A percentile compares a stretch with the other conserved stretches of the same genome.
Conservation (phyloP, 2,329 filamentous ascomycete genomes). For the Beauveria asiatica region DNA sequence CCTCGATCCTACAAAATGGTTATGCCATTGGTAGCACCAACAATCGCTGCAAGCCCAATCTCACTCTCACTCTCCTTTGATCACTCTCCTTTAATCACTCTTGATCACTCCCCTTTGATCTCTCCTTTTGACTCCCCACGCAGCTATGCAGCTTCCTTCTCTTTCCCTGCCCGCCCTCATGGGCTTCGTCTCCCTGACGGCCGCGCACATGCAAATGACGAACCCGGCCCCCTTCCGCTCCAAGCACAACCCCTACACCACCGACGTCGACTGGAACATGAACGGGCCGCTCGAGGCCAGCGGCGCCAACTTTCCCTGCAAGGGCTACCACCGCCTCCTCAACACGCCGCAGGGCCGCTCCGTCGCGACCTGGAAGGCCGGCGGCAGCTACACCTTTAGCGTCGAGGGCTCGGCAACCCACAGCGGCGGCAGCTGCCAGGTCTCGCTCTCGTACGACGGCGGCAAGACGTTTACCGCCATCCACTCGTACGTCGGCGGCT, state of each 20-base stretch:
- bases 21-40: neutral
- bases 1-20: neutral
- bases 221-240: slow-evolving; percentile 41
- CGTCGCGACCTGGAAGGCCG: slow-evolving; percentile 52
- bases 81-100: too few species aligned
- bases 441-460: slow-evolving; percentile 62
- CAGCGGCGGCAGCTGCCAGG: slow-evolving; percentile 62
- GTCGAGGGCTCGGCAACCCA: slow-evolving; percentile 51
- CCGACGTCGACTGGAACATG: slow-evolving; percentile 58
- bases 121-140: neutral
- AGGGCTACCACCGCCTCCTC: slow-evolving; percentile 44
- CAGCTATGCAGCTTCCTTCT: slow-evolving; percentile 22
- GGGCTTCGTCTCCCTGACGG: slow-evolving; percentile 26
- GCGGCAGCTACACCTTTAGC: slow-evolving; percentile 49
- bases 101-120: too few species aligned
- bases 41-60: neutral
- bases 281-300: slow-evolving; percentile 53
- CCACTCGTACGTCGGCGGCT: slow-evolving; percentile 40
- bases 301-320: slow-evolving; percentile 65
- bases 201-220: slow-evolving; percentile 45
- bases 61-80: neutral
- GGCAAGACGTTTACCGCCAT: slow-evolving; percentile 58
- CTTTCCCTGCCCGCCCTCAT: slow-evolving; percentile 26
- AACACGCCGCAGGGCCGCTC: slow-evolving; percentile 36
- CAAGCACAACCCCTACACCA: slow-evolving; percentile 39